Evolutionary conservation across 495 filamentous ascomycete species (phyloP).

Genomic region (Xylaria castorea): DNA sequence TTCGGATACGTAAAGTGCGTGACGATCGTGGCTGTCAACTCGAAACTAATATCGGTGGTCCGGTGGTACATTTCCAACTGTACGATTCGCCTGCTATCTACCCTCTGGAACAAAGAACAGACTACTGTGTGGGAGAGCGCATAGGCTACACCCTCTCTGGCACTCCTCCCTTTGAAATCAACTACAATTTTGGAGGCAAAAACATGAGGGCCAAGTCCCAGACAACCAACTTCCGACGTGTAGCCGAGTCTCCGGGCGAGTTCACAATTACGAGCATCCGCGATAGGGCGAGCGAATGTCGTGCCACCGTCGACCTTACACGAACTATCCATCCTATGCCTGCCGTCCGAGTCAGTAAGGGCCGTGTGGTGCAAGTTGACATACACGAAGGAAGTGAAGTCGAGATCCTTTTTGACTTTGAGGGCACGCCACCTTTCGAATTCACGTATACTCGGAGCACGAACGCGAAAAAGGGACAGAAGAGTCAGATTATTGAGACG

Average conservation of each 20-base stretch:
- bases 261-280: conserved; percentile 85
- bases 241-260: conserved; percentile 86
- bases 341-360: conserved; percentile 85
- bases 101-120: conserved; percentile 76
- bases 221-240: conserved; percentile 82
- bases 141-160: conserved; percentile 90
- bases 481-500: conserved; percentile 82
- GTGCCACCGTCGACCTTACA: conserved; percentile 73
- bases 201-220: conserved; percentile 78
- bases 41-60: conserved; percentile 67
- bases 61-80: conserved; percentile 83
- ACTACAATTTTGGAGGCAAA: conserved; percentile 83
- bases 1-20: conserved; percentile 86
- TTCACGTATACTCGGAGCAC: conserved; percentile 95
- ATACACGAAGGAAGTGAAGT: conserved; percentile 96
- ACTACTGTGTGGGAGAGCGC: conserved; percentile 96
- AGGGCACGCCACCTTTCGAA: conserved; percentile 94
- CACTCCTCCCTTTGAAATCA: conserved; percentile 87
- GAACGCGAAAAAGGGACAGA: conserved; percentile 77
- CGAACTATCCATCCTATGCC: conserved; percentile 91
- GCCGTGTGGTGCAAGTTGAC: conserved; percentile 76
- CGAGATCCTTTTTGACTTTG: conserved; percentile 91
- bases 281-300: conserved; percentile 84
- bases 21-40: conserved; percentile 84
- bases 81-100: conserved; percentile 92